These are phyloP conservation scores for Leishmania mexicana DNA, from an alignment of 208 protist genomes.

Conservation along the genomic window DNA sequence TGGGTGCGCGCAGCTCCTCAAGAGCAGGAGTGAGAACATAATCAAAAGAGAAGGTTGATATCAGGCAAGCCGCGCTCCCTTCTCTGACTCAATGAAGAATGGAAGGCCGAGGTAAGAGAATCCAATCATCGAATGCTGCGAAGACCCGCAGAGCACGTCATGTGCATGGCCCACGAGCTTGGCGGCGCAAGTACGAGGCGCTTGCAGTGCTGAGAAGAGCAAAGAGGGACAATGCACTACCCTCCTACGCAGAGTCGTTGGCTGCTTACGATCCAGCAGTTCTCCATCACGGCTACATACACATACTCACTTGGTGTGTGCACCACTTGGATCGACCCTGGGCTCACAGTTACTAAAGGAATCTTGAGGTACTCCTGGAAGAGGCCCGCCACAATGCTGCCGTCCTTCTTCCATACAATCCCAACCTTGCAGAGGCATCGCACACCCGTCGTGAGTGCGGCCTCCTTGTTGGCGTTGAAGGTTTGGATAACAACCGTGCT, in stretches of 20 bases:
- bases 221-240: not conserved
- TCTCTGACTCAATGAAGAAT: not conserved
- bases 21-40: not conserved
- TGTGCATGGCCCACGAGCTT: not conserved
- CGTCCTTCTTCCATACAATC: constrained; percentile 18
- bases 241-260: not conserved
- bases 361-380: constrained; percentile 46
- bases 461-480: constrained; percentile 30
- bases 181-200: not conserved
- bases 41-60: not conserved
- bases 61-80: not conserved
- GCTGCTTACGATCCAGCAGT: not conserved
- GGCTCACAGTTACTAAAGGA: constrained; percentile 40
- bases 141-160: not conserved
- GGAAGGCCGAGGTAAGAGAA: not conserved
- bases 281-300: constrained; percentile 19
- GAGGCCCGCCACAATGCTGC: constrained; percentile 45
- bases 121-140: not conserved
- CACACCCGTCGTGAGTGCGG: constrained; percentile 33
- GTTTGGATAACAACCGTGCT: constrained; percentile 8
- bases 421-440: constrained; percentile 9
- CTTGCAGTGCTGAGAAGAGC: not conserved
- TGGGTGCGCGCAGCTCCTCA: not conserved
- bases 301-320: constrained; percentile 45
- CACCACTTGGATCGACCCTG: constrained; percentile 25